A percentile compares a stretch with the other conserved stretches of the same genome.
phyloP scores from a whole-genome alignment of 108 stramenopile genomes.

The Epipyxis sp. region DNA sequence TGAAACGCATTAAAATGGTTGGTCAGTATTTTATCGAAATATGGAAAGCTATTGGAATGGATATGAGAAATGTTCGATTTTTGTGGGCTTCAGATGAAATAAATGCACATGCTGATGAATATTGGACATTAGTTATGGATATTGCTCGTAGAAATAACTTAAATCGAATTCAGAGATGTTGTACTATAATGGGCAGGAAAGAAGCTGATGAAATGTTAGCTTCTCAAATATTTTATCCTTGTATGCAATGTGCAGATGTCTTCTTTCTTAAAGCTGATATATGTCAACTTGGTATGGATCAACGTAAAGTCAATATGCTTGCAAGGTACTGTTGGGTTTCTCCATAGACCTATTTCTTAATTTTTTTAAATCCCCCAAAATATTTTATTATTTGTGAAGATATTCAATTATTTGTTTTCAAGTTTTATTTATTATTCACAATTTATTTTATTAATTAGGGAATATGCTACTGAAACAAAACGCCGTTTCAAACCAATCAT shows the following conservation, averaged over 20 bases:
- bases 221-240: slow-evolving; percentile 92
- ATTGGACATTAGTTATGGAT: slow-evolving; percentile 84
- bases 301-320: slow-evolving; percentile 99
- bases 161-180: slow-evolving; percentile 89
- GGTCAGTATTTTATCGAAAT: slow-evolving; percentile 97
- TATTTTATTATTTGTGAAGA: slow-evolving; percentile 85
- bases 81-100: slow-evolving; percentile 98
- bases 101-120: slow-evolving; percentile 74
- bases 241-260: slow-evolving; percentile 98
- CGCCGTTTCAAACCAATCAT: slow-evolving; percentile 33
- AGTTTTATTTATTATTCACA: background rate
- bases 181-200: slow-evolving; percentile 97
- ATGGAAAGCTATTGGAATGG: slow-evolving; percentile 99
- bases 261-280: slow-evolving; percentile 98
- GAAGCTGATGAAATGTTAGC: slow-evolving; percentile 84
- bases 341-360: slow-evolving; percentile 70
- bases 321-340: slow-evolving; percentile 95
- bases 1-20: slow-evolving; percentile 82
- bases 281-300: slow-evolving; percentile 97
- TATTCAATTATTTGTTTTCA: slow-evolving; percentile 49
- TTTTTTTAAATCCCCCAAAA: too few species aligned
- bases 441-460: background rate
- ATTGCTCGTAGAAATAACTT: slow-evolving; percentile 72
- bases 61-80: slow-evolving; percentile 89
- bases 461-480: slow-evolving; percentile 25